Conservation (phyloP, 495 filamentous ascomycete species). For the Thermochaetoides thermophila region DNA sequence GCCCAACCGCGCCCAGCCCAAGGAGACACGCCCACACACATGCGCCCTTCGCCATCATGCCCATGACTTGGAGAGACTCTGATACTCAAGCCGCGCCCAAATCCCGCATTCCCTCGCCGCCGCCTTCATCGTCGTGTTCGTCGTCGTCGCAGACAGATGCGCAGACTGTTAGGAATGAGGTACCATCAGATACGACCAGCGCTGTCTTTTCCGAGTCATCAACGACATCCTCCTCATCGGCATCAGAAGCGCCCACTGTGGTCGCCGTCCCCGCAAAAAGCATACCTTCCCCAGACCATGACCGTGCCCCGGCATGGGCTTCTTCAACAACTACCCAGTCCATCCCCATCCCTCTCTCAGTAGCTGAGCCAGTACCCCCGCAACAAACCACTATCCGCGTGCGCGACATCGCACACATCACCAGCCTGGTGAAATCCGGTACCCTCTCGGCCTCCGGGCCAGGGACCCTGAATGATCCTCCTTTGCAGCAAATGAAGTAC, state of each 20-base stretch:
- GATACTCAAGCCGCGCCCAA: too few species aligned
- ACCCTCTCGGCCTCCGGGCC: conserved; percentile 33
- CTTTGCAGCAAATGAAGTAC: conserved; percentile 48
- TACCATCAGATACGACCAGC: too few species aligned
- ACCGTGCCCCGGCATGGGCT: conserved; percentile 13
- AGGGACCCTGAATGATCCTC: conserved; percentile 33
- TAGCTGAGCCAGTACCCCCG: conserved; percentile 5
- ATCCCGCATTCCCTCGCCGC: conserved; percentile 34
- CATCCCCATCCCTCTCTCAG: conserved; percentile 6
- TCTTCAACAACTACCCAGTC: conserved; percentile 8
- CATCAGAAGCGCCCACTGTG: conserved; percentile 17
- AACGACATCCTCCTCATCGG: conserved; percentile 31
- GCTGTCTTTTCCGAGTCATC: conserved; percentile 23
- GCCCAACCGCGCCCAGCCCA: conserved; percentile 15
- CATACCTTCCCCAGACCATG: conserved; percentile 51
- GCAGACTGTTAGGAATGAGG: too few species aligned
- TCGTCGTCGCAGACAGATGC: too few species aligned
- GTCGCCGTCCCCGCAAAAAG: conserved; percentile 13
- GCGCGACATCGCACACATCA: conserved; percentile 74
- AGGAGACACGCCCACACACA: conserved; percentile 19
- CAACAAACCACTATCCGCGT: conserved; percentile 47
- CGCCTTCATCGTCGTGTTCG: too few species aligned
- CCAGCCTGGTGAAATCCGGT: conserved; percentile 70
- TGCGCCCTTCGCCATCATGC: too few species aligned
- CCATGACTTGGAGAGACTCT: too few species aligned